Conservation (phyloP, 495 filamentous ascomycete genomes). For the Bryoglossum gracile region DNA sequence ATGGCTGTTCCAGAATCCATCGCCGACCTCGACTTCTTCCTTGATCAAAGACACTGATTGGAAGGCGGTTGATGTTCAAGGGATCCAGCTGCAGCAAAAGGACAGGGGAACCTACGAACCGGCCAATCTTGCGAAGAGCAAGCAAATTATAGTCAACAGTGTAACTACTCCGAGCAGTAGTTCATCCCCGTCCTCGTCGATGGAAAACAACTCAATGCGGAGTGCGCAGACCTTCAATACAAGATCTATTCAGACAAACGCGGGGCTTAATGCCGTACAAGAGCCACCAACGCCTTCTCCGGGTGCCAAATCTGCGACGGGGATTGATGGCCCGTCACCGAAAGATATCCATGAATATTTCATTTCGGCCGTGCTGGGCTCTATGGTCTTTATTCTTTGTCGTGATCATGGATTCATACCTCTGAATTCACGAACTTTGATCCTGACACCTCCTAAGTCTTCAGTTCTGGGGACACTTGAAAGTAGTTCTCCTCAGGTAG, state of each 20-base stretch:
- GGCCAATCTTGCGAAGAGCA: slow-evolving; percentile 35
- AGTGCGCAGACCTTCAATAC: slow-evolving; percentile 27
- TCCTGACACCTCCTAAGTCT: slow-evolving; percentile 9
- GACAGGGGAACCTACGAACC: slow-evolving; percentile 42
- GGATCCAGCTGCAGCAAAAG: slow-evolving; percentile 32
- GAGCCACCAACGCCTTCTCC: slow-evolving; percentile 17
- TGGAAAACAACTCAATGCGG: slow-evolving; percentile 32
- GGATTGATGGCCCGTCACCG: neutral
- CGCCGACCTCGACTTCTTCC: slow-evolving; percentile 26
- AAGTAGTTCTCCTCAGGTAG: neutral
- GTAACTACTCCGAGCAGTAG: slow-evolving; percentile 41
- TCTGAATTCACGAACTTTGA: slow-evolving; percentile 24
- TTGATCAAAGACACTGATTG: slow-evolving; percentile 9
- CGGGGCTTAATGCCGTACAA: neutral
- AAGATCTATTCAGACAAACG: slow-evolving; percentile 14
- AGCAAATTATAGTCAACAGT: slow-evolving; percentile 16
- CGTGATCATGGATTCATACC: slow-evolving; percentile 21
- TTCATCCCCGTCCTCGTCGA: slow-evolving; percentile 38
- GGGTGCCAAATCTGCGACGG: slow-evolving; percentile 6
- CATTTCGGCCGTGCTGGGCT: slow-evolving; percentile 23
- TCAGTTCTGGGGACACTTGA: neutral
- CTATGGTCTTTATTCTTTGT: slow-evolving; percentile 23
- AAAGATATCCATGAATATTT: slow-evolving; percentile 25
- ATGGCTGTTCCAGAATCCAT: slow-evolving; percentile 41
- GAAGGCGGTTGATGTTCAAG: slow-evolving; percentile 19